Conservation (phyloP, 495 filamentous ascomycete species). For the Cryomyces minteri region DNA sequence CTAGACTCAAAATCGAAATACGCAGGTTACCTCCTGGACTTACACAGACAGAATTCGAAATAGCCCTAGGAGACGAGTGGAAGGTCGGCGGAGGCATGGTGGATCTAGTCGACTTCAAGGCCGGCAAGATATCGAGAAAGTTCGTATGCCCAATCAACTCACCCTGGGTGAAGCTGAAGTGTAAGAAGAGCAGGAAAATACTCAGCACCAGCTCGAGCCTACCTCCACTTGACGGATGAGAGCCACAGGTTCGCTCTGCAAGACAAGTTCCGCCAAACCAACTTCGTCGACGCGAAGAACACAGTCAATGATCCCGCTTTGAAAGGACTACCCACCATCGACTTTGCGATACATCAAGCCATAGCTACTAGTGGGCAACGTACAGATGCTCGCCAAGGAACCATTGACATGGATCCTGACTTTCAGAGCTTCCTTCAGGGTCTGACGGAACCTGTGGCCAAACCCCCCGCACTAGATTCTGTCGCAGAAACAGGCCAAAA, state of each 20-base stretch:
- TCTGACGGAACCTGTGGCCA: constrained; percentile 57
- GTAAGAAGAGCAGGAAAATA: constrained; percentile 49
- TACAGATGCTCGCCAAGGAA: constrained; percentile 72
- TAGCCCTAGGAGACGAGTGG: constrained; percentile 66
- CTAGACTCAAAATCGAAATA: constrained; percentile 68
- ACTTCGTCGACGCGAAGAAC: constrained; percentile 58
- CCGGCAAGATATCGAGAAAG: constrained; percentile 82
- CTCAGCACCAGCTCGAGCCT: constrained; percentile 58
- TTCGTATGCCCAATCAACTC: constrained; percentile 16
- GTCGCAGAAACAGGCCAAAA: constrained; percentile 28
- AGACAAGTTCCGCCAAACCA: constrained; percentile 41
- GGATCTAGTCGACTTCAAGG: constrained; percentile 61
- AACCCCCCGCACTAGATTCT: constrained; percentile 28
- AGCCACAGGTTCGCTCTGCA: constrained; percentile 40
- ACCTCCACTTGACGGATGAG: constrained; percentile 50
- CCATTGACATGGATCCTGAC: constrained; percentile 87
- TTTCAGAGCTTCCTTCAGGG: constrained; percentile 85
- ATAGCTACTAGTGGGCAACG: constrained; percentile 39
- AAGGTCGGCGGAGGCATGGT: constrained; percentile 57
- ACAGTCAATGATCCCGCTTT: constrained; percentile 47
- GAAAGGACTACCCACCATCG: constrained; percentile 54
- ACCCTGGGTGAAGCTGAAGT: constrained; percentile 1
- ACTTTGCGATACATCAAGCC: constrained; percentile 69
- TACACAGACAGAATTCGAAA: constrained; percentile 61
- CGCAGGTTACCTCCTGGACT: constrained; percentile 73